Conservation (phyloP, 2,329 filamentous ascomycete species). For the Zasmidium citrigriseum region DNA sequence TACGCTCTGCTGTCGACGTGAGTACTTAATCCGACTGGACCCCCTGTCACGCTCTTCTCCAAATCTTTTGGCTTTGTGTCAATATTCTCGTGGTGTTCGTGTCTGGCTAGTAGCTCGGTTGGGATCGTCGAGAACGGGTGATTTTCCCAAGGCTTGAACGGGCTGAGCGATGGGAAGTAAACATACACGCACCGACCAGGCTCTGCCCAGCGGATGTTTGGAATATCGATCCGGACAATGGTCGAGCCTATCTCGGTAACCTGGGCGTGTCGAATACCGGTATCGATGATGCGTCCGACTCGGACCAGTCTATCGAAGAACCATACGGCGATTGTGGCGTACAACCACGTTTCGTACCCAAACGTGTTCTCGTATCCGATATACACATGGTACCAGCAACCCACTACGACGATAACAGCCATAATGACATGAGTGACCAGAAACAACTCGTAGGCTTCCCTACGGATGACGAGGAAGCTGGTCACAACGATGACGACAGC, state of each 20-base stretch:
- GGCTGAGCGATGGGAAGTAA: conserved; percentile 50
- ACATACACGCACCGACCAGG: conserved; percentile 42
- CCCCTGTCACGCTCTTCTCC: neutral
- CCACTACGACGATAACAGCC: conserved; percentile 26
- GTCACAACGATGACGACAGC: conserved; percentile 32
- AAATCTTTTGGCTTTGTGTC: neutral
- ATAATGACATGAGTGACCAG: conserved; percentile 46
- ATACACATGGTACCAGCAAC: neutral
- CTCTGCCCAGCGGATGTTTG: conserved; percentile 38
- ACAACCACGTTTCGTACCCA: conserved; percentile 53
- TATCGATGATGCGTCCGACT: conserved; percentile 39
- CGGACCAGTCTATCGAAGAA: conserved; percentile 49
- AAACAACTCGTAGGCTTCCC: conserved; percentile 46
- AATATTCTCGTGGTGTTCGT: neutral
- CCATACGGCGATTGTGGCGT: conserved; percentile 46
- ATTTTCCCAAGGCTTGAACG: conserved; percentile 49
- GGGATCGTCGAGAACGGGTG: conserved; percentile 51
- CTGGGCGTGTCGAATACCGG: conserved; percentile 38
- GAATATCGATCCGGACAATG: conserved; percentile 45
- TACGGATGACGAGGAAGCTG: conserved; percentile 41
- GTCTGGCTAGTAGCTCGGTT: neutral
- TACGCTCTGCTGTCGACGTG: neutral
- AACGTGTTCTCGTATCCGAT: conserved; percentile 36
- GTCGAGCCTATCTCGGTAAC: conserved; percentile 28
- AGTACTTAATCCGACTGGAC: neutral